A percentile compares a stretch with the other conserved stretches of the same genome.
phyloP scores from a whole-genome alignment of 148 eudicot genomes.

The Rhododendron ferrugineum region DNA sequence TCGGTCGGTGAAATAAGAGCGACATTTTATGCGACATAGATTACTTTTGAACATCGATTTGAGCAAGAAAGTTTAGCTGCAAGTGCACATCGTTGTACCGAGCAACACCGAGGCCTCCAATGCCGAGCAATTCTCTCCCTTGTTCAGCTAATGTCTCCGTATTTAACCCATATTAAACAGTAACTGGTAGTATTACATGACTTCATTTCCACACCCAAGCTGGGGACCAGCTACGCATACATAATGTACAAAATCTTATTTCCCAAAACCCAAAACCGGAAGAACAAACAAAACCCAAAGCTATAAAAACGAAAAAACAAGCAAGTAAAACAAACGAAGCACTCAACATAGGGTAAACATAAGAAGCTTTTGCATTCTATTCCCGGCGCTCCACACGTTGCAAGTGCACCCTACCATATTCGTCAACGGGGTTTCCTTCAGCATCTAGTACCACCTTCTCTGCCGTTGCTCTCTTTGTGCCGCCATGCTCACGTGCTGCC shows the following conservation, averaged over 20 bases:
- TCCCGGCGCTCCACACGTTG: not conserved
- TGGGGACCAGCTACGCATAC: not conserved
- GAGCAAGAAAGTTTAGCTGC: not conserved
- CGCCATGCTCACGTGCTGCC: not conserved
- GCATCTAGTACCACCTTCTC: conserved; percentile 24
- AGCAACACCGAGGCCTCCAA: not conserved
- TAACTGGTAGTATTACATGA: not conserved
- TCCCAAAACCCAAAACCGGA: not conserved
- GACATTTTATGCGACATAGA: not conserved
- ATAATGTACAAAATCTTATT: not conserved
- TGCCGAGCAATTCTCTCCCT: not conserved
- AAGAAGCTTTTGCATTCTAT: not conserved
- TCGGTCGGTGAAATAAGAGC: not conserved
- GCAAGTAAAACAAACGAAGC: not conserved
- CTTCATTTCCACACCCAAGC: not conserved
- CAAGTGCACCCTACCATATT: conserved; percentile 17
- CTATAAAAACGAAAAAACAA: not conserved
- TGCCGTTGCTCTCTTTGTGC: conserved; percentile 9
- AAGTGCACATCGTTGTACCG: not conserved
- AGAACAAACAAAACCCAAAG: not conserved
- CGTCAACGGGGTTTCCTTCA: conserved; percentile 35
- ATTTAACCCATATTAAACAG: not conserved
- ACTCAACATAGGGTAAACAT: not conserved
- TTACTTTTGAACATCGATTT: not conserved
- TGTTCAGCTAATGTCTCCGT: not conserved